Base-by-base conservation (phyloP, 2,329 filamentous ascomycete genomes). In the Talaromyces sp. region DNA sequence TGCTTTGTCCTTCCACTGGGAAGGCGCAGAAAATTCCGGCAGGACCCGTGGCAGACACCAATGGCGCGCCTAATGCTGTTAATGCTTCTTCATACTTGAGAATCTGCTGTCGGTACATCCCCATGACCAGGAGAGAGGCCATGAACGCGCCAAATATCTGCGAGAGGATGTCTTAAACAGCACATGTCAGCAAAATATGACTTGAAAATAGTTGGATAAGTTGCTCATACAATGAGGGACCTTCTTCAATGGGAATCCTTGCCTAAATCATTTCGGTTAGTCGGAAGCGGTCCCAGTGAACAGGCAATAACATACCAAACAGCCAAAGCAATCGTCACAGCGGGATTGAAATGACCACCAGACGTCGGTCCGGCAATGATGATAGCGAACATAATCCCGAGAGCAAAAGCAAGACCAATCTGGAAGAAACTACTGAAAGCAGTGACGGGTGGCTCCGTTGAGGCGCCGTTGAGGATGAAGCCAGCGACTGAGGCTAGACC, bases 371-470 rank as follows among this genome's bases (percentile, higher is more conserved):
- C 84, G 66, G 82, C 84, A 39, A 79, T 82, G 61, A 85, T 84
- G 71, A 86, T 84, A 50, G 84, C 84, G 66, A 85, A 84, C 14
- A 83, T 81, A 67, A 86, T 85, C 3, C 84, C 84, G 16, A 86
- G 69, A 5, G 81, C 82, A 69, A 83, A 86, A 2, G 82, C 82
- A 71, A 77, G 82, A 18, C 83, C 83, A 61, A 85, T 81, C 65
- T 84, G 80, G 67, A 86, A 82, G 33, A 86, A 66, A 66, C 77
- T 81, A n/a, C 83, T 81, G 63, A 80, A 82, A 2, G 73, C 75
- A 1, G 68, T 63, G 12, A 70, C 66, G 70, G 62, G 16, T 77
- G 74, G 37, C 76, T 72, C 5, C 69, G 23, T 25, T 5, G 62
- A 46, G n/a, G 39, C 74, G 5, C 73, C 73, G 65, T 83, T 80